These are phyloP conservation scores for Boletellus ananas DNA, from an alignment of 768 basidiomycete species.

Conservation along the genomic window DNA sequence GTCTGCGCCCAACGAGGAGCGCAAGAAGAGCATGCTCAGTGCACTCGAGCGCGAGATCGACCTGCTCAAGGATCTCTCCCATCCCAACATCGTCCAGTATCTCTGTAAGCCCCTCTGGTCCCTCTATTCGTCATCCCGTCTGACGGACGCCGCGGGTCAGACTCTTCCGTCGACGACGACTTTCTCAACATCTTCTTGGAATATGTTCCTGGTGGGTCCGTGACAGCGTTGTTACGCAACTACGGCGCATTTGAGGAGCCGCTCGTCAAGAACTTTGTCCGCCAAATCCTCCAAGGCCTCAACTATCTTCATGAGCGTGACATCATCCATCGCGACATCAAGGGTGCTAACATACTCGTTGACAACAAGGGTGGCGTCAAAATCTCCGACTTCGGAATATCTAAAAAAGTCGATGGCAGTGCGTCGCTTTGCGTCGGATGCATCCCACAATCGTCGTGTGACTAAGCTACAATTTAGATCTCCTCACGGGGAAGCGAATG, in stretches of 20 bases:
- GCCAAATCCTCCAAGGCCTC: constrained; percentile 86
- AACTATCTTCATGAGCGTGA: constrained; percentile 89
- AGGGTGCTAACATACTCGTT: constrained; percentile 96
- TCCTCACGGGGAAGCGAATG: constrained; percentile 59
- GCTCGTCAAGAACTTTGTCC: constrained; percentile 87
- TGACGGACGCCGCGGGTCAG: constrained; percentile 37
- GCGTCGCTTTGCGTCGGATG: constrained; percentile 33
- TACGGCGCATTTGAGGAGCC: constrained; percentile 95
- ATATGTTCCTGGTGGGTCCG: constrained; percentile 94
- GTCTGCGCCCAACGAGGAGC: constrained; percentile 81
- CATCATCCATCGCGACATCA: constrained; percentile 98
- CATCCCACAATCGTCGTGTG: constrained; percentile 15
- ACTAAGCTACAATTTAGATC: constrained; percentile 25
- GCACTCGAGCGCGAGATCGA: constrained; percentile 93
- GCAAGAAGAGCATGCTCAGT: constrained; percentile 89
- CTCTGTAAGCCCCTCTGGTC: constrained; percentile 59
- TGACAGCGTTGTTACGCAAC: constrained; percentile 80
- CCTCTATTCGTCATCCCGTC: not conserved
- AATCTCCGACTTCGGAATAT: constrained; percentile 95
- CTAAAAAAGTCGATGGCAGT: constrained; percentile 97
- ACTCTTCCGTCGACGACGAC: constrained; percentile 89
- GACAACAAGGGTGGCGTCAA: constrained; percentile 98
- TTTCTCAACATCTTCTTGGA: constrained; percentile 95
- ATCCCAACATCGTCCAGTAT: constrained; percentile 97
- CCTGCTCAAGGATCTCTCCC: constrained; percentile 86